These are phyloP conservation scores for Saccharomycopsis javanensis DNA, from an alignment of 805 yeast species.

Conservation along the genomic window DNA sequence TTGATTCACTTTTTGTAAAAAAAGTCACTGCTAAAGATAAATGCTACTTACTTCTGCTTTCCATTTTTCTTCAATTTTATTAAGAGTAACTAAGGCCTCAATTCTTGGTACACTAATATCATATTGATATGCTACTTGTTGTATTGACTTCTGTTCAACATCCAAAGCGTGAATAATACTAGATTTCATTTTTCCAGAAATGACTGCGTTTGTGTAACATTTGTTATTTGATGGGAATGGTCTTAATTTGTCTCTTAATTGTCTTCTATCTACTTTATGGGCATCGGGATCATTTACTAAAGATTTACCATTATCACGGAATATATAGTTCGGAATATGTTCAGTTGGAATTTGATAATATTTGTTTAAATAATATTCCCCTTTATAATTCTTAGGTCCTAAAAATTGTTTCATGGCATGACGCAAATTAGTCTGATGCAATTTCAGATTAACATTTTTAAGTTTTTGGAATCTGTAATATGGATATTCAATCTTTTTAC, in stretches of 20 bases:
- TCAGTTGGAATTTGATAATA: slow-evolving; percentile 58
- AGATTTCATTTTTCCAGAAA: slow-evolving; percentile 50
- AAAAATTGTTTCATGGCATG: slow-evolving; percentile 62
- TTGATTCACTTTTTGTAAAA: too few relatives aligned
- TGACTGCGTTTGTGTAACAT: slow-evolving; percentile 55
- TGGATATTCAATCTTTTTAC: slow-evolving; percentile 45
- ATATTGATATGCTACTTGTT: slow-evolving; percentile 66
- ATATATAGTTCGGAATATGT: slow-evolving; percentile 65
- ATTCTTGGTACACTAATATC: slow-evolving; percentile 79
- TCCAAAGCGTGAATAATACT: slow-evolving; percentile 49
- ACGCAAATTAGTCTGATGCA: slow-evolving; percentile 44
- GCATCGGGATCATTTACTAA: slow-evolving; percentile 20
- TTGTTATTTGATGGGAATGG: slow-evolving; percentile 77
- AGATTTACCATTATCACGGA: slow-evolving; percentile 38
- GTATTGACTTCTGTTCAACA: slow-evolving; percentile 46
- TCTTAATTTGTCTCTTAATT: slow-evolving; percentile 30
- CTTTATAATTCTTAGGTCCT: slow-evolving; percentile 78
- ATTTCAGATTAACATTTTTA: slow-evolving; percentile 32
- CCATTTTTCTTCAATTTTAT: slow-evolving; percentile 56
- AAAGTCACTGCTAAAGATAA: slow-evolving; percentile 1
- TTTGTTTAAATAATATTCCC: slow-evolving; percentile 70
- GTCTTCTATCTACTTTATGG: background rate
- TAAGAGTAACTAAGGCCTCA: slow-evolving; percentile 74
- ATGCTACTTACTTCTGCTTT: slow-evolving; percentile 45
- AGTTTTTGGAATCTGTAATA: slow-evolving; percentile 36